Evolutionary conservation across 768 basidiomycete genomes (phyloP).

Genomic region (Auriscalpium orientale): DNA sequence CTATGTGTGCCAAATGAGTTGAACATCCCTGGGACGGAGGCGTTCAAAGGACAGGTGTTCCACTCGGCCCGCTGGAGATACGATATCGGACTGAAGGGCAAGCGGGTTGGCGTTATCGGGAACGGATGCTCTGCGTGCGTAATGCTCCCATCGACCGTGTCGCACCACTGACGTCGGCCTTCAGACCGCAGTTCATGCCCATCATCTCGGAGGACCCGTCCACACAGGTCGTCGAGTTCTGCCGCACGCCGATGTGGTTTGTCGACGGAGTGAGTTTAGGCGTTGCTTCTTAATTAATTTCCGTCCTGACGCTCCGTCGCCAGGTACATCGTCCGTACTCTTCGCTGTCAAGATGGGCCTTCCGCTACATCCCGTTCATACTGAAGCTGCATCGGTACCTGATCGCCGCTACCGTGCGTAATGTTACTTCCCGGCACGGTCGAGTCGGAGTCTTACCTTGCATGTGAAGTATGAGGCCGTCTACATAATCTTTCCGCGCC

Average conservation of each 20-base stretch:
- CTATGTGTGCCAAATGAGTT: slow-evolving; percentile 20
- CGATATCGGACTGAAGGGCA: slow-evolving; percentile 42
- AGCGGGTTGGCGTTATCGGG: slow-evolving; percentile 53
- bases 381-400: slow-evolving; percentile 40
- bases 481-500: no score
- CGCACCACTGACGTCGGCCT: neutral
- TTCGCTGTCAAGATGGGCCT: slow-evolving; percentile 41
- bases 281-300: neutral
- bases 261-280: slow-evolving; percentile 34
- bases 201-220: slow-evolving; percentile 41
- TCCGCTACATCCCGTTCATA: slow-evolving; percentile 42
- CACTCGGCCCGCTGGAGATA: slow-evolving; percentile 53
- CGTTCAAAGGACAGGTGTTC: slow-evolving; percentile 43
- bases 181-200: slow-evolving; percentile 55
- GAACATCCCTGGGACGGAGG: slow-evolving; percentile 17
- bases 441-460: neutral
- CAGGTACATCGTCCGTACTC: slow-evolving; percentile 37
- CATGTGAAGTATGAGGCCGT: neutral
- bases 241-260: slow-evolving; percentile 55
- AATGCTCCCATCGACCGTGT: slow-evolving; percentile 1
- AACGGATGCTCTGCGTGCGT: slow-evolving; percentile 52
- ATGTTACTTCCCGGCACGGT: neutral
- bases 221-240: slow-evolving; percentile 46
- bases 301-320: neutral
- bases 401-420: slow-evolving; percentile 39